These are phyloP conservation scores for Aspergillus jensenii DNA, from an alignment of 2,329 filamentous ascomycete species.

Conservation along the genomic window DNA sequence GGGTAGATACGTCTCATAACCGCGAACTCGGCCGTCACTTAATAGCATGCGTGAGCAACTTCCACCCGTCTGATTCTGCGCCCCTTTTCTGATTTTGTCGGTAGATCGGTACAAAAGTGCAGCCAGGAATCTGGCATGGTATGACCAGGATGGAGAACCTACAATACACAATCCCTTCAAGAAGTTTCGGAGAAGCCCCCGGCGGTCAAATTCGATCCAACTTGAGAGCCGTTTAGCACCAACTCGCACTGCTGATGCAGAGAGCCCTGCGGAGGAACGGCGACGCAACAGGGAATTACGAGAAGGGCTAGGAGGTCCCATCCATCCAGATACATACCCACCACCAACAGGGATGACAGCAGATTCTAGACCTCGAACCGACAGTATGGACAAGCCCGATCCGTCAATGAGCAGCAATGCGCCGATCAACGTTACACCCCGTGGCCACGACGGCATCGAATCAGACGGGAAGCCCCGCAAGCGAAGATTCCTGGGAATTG, in stretches of 20 bases:
- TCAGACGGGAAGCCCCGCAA: slow-evolving; percentile 23
- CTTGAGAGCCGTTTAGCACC: slow-evolving; percentile 29
- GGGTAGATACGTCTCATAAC: too few species aligned
- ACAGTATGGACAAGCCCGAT: slow-evolving; percentile 15
- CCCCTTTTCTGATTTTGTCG: not conserved
- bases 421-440: slow-evolving; percentile 30
- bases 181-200: slow-evolving; percentile 33
- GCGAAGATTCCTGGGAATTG: slow-evolving; percentile 24
- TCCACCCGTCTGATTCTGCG: not conserved
- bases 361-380: slow-evolving; percentile 15
- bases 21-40: not conserved
- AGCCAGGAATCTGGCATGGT: slow-evolving; percentile 43
- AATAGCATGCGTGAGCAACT: slow-evolving; percentile 1
- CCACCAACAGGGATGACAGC: slow-evolving; percentile 22
- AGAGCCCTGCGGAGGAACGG: slow-evolving; percentile 23
- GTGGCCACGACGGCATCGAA: slow-evolving; percentile 15
- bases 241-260: slow-evolving; percentile 24
- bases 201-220: slow-evolving; percentile 28
- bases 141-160: slow-evolving; percentile 38
- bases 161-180: slow-evolving; percentile 43
- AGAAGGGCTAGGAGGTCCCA: slow-evolving; percentile 22
- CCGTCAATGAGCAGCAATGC: slow-evolving; percentile 30
- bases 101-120: slow-evolving; percentile 41
- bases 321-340: slow-evolving; percentile 27
- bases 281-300: slow-evolving; percentile 26